Evolutionary conservation across 306 rosid species (phyloP).

Genomic region (Citrullus amarus): DNA sequence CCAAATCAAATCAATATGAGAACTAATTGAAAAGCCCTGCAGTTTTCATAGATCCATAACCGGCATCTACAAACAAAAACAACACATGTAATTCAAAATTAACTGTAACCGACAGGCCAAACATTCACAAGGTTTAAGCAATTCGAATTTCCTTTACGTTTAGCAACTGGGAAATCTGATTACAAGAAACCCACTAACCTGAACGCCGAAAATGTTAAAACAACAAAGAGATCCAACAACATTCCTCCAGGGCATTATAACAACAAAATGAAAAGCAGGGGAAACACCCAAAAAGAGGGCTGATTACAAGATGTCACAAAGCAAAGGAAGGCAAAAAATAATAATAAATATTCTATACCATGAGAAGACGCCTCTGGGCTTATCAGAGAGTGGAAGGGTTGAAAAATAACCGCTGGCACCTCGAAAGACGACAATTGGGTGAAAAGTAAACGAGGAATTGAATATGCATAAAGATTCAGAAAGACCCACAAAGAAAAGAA

Average conservation of each 20-base stretch:
- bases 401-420: neutral
- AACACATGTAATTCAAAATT: neutral
- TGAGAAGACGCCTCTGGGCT: neutral
- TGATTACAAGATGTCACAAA: neutral
- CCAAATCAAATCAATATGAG: neutral
- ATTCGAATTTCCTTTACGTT: neutral
- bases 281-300: neutral
- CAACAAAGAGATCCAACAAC: slow-evolving; percentile 35
- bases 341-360: neutral
- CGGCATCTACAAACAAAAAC: neutral
- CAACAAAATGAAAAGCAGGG: slow-evolving; percentile 14
- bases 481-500: neutral
- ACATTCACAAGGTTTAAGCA: neutral
- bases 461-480: neutral
- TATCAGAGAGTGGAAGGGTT: neutral
- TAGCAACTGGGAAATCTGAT: neutral
- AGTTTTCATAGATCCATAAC: neutral
- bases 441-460: neutral
- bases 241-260: slow-evolving; percentile 47
- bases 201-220: slow-evolving; percentile 26
- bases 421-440: neutral
- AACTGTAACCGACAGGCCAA: neutral
- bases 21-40: neutral
- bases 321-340: neutral
- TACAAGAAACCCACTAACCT: slow-evolving; percentile 27